A percentile compares a stretch with the other conserved stretches of the same genome.
Conservation (phyloP, 305 asterid genomes). For the Solanum hybrid region DNA sequence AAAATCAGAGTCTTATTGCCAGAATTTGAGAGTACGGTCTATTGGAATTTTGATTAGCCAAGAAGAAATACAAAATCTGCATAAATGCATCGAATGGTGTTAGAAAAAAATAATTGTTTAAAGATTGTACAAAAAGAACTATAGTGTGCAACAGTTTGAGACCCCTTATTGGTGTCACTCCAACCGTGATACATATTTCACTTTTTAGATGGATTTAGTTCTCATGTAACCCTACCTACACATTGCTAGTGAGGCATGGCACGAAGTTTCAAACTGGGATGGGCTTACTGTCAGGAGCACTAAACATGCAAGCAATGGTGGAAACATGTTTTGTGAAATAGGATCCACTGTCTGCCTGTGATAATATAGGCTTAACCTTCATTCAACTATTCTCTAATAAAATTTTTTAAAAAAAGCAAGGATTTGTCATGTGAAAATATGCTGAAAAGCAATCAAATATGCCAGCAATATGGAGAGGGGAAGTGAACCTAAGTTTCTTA, state of each 20-base stretch:
- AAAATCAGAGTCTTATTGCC: constrained; percentile 1
- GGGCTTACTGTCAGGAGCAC: not conserved
- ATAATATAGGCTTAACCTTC: not conserved
- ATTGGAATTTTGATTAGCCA: not conserved
- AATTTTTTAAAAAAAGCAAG: not conserved
- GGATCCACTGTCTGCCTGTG: not conserved
- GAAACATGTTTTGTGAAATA: not conserved
- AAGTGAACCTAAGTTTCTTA: not conserved
- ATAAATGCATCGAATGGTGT: not conserved
- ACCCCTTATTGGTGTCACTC: not conserved
- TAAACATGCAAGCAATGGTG: not conserved
- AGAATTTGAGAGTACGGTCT: not conserved
- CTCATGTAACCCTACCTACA: not conserved
- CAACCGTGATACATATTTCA: not conserved
- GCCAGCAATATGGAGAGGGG: not conserved
- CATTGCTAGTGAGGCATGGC: not conserved
- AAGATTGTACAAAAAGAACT: not conserved
- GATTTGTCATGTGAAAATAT: not conserved
- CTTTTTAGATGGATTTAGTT: not conserved
- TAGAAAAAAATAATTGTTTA: not conserved
- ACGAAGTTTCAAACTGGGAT: not conserved
- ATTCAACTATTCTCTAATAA: not conserved
- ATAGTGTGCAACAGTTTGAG: not conserved
- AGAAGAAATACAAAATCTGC: not conserved
- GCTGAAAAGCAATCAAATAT: not conserved